Conservation (phyloP, 2,329 filamentous ascomycete genomes). For the Clonostachys sp. region DNA sequence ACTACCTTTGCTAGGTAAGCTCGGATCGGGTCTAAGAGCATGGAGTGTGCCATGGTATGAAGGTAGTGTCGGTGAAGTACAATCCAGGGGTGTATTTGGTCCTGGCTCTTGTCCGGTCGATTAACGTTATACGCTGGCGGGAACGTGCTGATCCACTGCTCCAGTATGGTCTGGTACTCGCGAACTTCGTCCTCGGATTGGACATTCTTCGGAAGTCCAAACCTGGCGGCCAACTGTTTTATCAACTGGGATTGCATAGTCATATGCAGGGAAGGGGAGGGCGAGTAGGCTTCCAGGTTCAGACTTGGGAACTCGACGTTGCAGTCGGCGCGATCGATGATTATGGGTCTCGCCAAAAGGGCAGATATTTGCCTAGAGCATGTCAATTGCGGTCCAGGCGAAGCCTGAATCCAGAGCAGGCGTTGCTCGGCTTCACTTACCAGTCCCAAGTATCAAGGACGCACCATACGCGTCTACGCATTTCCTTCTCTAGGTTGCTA, state of each 20-base stretch:
- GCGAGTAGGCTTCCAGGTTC: conserved; percentile 18
- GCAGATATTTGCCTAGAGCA: conserved; percentile 25
- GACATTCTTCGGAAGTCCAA: conserved; percentile 20
- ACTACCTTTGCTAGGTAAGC: conserved; percentile 33
- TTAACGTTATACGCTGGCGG: conserved; percentile 30
- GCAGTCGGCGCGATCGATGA: conserved; percentile 25
- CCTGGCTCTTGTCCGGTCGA: conserved; percentile 17
- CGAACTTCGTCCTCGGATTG: conserved; percentile 17
- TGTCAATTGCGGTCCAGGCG: neutral
- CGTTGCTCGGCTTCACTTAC: conserved; percentile 11
- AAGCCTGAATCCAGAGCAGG: neutral
- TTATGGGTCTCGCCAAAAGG: conserved; percentile 21
- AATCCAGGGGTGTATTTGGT: conserved; percentile 33
- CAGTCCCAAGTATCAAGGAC: conserved; percentile 31
- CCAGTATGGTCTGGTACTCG: conserved; percentile 23
- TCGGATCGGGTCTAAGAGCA: conserved; percentile 39
- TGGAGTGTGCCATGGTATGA: conserved; percentile 36
- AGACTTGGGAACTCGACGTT: conserved; percentile 23
- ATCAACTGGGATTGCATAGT: conserved; percentile 28
- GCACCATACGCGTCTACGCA: conserved; percentile 28
- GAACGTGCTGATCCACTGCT: conserved; percentile 34
- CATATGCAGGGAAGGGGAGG: conserved; percentile 25
- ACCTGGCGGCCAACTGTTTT: conserved; percentile 16
- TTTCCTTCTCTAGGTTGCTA: conserved; percentile 26
- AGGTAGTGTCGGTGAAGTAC: conserved; percentile 39